Evolutionary conservation across 2,329 filamentous ascomycete genomes (phyloP), one percentile per base, ranked within the genome.

Genomic region (Coniochaeta hoffmannii): DNA sequence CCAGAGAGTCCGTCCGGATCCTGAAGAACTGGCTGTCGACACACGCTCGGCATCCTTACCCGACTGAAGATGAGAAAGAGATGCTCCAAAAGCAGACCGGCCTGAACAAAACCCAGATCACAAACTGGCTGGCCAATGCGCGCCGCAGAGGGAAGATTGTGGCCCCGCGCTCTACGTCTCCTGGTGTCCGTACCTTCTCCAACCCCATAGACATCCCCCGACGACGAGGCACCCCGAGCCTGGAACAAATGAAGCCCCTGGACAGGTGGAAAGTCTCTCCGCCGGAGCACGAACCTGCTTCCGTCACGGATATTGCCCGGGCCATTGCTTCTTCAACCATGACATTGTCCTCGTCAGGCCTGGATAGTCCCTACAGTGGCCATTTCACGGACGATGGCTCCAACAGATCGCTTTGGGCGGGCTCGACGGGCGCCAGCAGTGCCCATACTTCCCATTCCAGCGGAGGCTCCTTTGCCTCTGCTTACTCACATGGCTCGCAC

Each of bases 51-150:
- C 89, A 95, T 63, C 92, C 91, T 0, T 97, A 96, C 66, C 91
- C 92, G 5, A 92, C 84, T 32, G 90, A 96, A 44, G 85, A 90
- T 57, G 89, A 96, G 66, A 95, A 93, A 65, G 88, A 91, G 61
- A 80, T 83, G 59, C 76, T 97, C 26, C 87, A 90, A 69, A 79
- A 81, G 50, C 81, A 88, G 63, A 96, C 91, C 1, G 90, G 90
- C 8, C 77, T 97, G 38, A 91, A 84, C 68, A 84, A 89, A 64
- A 87, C 80, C 14, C 92, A 97, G 66, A 93, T 96, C 63, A 87
- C 86, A 11, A 96, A 95, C 68, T 96, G 91, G 91, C 82, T 96
- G 50, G 91, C 91, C 57, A 96, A 96, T 69, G 90, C 90, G 56
- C 85, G 91, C 44, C 83, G 91, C 56, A 81, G 91, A 59, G 86